Evolutionary conservation across 2,329 filamentous ascomycete species (phyloP).

Genomic region (Verticillium longisporum): DNA sequence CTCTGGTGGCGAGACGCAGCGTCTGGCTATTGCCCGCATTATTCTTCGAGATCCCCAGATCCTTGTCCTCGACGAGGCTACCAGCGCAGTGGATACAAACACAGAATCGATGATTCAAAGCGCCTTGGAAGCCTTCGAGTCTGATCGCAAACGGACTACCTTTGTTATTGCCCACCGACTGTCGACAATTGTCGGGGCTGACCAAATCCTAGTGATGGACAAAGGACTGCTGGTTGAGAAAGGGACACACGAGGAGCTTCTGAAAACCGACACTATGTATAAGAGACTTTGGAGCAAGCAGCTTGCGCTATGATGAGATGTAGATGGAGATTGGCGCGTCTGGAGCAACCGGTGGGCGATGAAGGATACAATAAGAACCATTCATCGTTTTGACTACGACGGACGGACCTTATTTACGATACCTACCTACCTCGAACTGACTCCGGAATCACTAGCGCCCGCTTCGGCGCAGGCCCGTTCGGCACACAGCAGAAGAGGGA

Average conservation of each 20-base stretch:
- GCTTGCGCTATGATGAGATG: not conserved
- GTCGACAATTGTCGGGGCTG: constrained; percentile 65
- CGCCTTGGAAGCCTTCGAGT: constrained; percentile 50
- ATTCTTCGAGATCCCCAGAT: constrained; percentile 69
- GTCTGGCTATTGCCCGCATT: constrained; percentile 63
- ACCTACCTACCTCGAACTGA: too few species aligned
- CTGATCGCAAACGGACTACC: constrained; percentile 48
- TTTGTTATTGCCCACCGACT: constrained; percentile 64
- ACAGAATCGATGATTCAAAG: constrained; percentile 62
- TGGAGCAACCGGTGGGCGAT: too few species aligned
- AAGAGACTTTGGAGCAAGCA: constrained; percentile 60
- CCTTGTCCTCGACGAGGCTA: constrained; percentile 72
- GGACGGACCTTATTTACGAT: too few species aligned
- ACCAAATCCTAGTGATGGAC: constrained; percentile 59
- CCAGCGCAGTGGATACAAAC: constrained; percentile 67
- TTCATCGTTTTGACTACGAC: too few species aligned
- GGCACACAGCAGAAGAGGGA: too few species aligned
- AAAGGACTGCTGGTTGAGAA: constrained; percentile 57
- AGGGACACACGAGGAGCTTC: constrained; percentile 53
- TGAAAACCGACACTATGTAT: constrained; percentile 54
- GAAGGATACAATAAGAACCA: too few species aligned
- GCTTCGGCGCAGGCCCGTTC: too few species aligned
- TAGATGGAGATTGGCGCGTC: not conserved
- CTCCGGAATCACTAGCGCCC: too few species aligned
- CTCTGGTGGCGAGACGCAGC: constrained; percentile 60